These are phyloP conservation scores for Phytophthora constricta DNA, from an alignment of 352 stramenopile species.

Conservation along the genomic window DNA sequence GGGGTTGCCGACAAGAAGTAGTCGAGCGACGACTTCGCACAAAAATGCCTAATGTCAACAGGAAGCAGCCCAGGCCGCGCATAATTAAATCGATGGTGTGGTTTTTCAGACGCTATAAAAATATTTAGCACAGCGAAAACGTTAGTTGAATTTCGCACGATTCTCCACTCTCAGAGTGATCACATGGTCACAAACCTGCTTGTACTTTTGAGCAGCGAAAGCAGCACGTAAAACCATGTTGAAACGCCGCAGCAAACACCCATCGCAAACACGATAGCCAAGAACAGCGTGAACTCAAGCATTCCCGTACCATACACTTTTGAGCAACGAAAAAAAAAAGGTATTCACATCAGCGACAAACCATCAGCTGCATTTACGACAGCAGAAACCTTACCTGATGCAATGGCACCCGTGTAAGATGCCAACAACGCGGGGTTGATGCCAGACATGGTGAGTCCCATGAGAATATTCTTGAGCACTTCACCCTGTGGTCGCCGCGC, in stretches of 20 bases:
- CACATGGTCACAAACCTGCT: conserved; percentile 59
- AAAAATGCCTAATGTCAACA: conserved; percentile 82
- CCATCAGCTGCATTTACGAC: background rate
- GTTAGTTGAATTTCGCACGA: conserved; percentile 1
- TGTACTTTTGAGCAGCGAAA: conserved; percentile 91
- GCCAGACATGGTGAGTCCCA: conserved; percentile 88
- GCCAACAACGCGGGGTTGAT: conserved; percentile 87
- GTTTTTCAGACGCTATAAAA: conserved; percentile 76
- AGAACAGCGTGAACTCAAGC: conserved; percentile 86
- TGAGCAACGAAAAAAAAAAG: background rate
- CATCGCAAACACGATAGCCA: conserved; percentile 85
- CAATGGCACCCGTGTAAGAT: conserved; percentile 88
- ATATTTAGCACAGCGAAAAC: background rate
- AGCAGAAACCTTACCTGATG: conserved; percentile 56
- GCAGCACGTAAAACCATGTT: conserved; percentile 89
- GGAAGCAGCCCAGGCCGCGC: conserved; percentile 83
- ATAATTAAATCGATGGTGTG: conserved; percentile 87
- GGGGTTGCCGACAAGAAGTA: conserved; percentile 71
- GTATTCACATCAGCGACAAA: background rate
- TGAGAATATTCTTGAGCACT: conserved; percentile 81
- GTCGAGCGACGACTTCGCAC: conserved; percentile 86
- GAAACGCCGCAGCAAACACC: conserved; percentile 87
- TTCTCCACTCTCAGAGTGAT: background rate
- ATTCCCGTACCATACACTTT: conserved; percentile 88
- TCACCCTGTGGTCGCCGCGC: conserved; percentile 62